Evolutionary conservation across 1,139 yeast genomes (phyloP).

Genomic region (Lodderomyces elongisporus): DNA sequence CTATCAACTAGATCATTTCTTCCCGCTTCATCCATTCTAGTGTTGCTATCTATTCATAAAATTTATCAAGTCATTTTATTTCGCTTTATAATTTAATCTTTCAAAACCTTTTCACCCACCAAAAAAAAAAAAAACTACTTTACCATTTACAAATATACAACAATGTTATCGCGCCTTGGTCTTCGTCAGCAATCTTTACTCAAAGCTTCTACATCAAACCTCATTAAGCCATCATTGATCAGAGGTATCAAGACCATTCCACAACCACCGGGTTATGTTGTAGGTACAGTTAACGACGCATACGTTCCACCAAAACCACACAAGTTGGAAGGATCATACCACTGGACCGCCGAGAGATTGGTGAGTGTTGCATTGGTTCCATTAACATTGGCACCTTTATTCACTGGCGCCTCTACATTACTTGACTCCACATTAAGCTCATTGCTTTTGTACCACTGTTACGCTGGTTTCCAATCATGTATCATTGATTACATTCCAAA

Average conservation of each 20-base stretch:
- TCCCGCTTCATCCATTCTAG: too few species aligned
- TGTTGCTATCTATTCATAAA: too few species aligned
- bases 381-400: slow-evolving; percentile 64
- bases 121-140: not conserved
- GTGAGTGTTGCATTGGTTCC: slow-evolving; percentile 72
- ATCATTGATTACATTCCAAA: slow-evolving; percentile 85
- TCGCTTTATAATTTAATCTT: too few species aligned
- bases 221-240: slow-evolving; percentile 16
- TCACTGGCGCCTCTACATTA: slow-evolving; percentile 63
- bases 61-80: too few species aligned
- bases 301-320: slow-evolving; percentile 57
- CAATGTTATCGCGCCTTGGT: slow-evolving; percentile 6
- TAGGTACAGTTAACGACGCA: slow-evolving; percentile 80
- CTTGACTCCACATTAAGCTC: slow-evolving; percentile 67
- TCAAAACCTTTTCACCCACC: not conserved
- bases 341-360: slow-evolving; percentile 80
- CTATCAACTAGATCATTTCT: too few species aligned
- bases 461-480: slow-evolving; percentile 79
- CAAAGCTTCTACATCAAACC: slow-evolving; percentile 1
- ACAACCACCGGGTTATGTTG: slow-evolving; percentile 66
- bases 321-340: slow-evolving; percentile 74
- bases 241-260: slow-evolving; percentile 38
- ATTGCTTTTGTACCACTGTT: slow-evolving; percentile 64
- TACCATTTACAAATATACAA: not conserved
- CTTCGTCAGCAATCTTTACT: not conserved